Evolutionary conservation across 352 stramenopile genomes (phyloP).

Genomic region (Peronospora belbahrii): DNA sequence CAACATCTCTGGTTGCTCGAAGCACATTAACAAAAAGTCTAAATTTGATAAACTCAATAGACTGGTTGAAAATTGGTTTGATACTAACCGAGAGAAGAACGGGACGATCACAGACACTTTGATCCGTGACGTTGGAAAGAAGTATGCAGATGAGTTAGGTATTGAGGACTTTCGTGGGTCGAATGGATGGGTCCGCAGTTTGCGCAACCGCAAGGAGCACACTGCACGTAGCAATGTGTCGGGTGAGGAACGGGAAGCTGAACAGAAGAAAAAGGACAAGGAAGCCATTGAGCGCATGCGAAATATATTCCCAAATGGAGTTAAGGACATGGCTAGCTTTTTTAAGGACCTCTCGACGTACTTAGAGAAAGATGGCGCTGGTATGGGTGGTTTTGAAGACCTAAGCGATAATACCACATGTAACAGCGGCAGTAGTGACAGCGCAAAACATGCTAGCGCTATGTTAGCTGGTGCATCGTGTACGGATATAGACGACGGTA

Average conservation of each 20-base stretch:
- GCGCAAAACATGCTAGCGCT: conserved; percentile 9
- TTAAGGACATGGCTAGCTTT: conserved; percentile 65
- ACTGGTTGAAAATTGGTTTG: conserved; percentile 79
- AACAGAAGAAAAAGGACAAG: conserved; percentile 61
- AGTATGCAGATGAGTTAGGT: conserved; percentile 61
- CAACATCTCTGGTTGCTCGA: conserved; percentile 74
- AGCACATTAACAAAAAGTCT: conserved; percentile 85
- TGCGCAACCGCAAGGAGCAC: conserved; percentile 73
- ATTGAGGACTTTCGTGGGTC: conserved; percentile 72
- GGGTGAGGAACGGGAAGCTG: conserved; percentile 44
- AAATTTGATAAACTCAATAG: conserved; percentile 81
- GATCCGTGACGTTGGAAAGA: conserved; percentile 68
- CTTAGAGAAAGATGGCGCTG: conserved; percentile 48
- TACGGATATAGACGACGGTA: conserved; percentile 28
- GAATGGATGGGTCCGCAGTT: conserved; percentile 72
- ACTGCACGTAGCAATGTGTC: conserved; percentile 39
- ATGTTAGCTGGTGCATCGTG: conserved; percentile 24
- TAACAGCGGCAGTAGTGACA: conserved; percentile 14
- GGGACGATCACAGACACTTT: conserved; percentile 57
- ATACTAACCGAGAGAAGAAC: conserved; percentile 71
- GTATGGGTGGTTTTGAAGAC: conserved; percentile 16
- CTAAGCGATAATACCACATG: conserved; percentile 6
- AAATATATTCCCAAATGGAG: conserved; percentile 51
- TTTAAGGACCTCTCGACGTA: conserved; percentile 73
- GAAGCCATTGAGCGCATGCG: conserved; percentile 73